Evolutionary conservation across 768 basidiomycete species (phyloP).

Genomic region (Paxillus ammoniavirescens): DNA sequence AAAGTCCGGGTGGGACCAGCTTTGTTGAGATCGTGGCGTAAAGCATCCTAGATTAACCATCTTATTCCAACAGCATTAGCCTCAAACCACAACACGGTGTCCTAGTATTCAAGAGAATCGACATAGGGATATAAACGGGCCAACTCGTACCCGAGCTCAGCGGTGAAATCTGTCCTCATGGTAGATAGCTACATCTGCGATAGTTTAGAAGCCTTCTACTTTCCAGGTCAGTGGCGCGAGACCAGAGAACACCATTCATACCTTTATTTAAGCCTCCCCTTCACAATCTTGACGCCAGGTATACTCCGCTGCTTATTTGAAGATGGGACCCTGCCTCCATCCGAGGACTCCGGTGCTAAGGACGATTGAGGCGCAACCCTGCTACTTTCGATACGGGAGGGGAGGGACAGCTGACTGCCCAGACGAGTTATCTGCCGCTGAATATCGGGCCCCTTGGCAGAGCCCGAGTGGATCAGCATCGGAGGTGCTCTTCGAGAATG

Average conservation of each 20-base stretch:
- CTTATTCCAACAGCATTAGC: background rate
- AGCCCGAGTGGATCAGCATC: background rate
- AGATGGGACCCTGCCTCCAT: constrained; percentile 8
- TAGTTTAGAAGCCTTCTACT: constrained; percentile 3
- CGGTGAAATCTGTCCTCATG: constrained; percentile 5
- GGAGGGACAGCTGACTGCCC: background rate
- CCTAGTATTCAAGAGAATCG: constrained; percentile 1
- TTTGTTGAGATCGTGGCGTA: background rate
- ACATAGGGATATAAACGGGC: background rate
- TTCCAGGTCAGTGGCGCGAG: constrained; percentile 9
- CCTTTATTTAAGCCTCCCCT: constrained; percentile 18
- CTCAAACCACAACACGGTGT: background rate
- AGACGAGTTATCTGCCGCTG: background rate
- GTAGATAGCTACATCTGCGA: background rate
- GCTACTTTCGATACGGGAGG: background rate
- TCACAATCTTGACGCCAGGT: constrained; percentile 34
- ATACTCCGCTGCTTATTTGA: constrained; percentile 27
- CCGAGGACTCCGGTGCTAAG: constrained; percentile 10
- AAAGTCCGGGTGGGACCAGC: background rate
- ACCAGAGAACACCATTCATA: background rate
- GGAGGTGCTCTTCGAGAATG: background rate
- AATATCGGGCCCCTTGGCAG: background rate
- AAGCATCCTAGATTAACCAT: background rate
- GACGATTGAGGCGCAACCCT: background rate
- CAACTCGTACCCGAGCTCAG: constrained; percentile 3